Conservation (phyloP, 768 basidiomycete species). For the Agrocybe chaxingu region DNA sequence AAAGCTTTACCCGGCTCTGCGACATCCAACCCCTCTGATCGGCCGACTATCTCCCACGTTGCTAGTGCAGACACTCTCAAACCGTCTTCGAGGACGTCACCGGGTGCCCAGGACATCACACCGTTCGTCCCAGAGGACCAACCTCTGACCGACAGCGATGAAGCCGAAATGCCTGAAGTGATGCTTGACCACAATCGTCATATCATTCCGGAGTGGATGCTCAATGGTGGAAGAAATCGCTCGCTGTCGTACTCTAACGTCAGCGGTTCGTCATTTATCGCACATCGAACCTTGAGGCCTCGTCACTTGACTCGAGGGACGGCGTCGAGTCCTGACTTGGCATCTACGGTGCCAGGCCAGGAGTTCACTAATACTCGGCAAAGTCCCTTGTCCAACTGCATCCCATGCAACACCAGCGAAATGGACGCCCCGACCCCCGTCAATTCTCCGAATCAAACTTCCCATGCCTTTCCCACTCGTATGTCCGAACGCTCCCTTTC, state of each 20-base stretch:
- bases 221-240: constrained; percentile 50
- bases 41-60: constrained; percentile 23
- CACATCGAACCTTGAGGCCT: constrained; percentile 34
- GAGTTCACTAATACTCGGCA: constrained; percentile 23
- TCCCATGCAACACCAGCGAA: constrained; percentile 32
- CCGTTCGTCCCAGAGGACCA: constrained; percentile 24
- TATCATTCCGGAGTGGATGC: constrained; percentile 92
- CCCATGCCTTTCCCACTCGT: constrained; percentile 27
- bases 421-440: constrained; percentile 47
- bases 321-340: constrained; percentile 72
- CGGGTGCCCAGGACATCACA: constrained; percentile 15
- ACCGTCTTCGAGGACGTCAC: constrained; percentile 4
- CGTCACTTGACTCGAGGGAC: constrained; percentile 48
- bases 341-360: constrained; percentile 17
- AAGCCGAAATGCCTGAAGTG: constrained; percentile 92
- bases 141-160: constrained; percentile 46
- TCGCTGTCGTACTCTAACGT: constrained; percentile 49
- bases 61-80: constrained; percentile 22
- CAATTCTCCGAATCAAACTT: constrained; percentile 39
- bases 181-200: constrained; percentile 89
- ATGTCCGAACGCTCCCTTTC: constrained; percentile 19
- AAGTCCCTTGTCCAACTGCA: constrained; percentile 40
- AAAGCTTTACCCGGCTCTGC: constrained; percentile 8
- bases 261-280: constrained; percentile 28
- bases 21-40: constrained; percentile 20